phyloP scores from a whole-genome alignment of 2,329 filamentous ascomycete genomes.

The Botrytis medusae region DNA sequence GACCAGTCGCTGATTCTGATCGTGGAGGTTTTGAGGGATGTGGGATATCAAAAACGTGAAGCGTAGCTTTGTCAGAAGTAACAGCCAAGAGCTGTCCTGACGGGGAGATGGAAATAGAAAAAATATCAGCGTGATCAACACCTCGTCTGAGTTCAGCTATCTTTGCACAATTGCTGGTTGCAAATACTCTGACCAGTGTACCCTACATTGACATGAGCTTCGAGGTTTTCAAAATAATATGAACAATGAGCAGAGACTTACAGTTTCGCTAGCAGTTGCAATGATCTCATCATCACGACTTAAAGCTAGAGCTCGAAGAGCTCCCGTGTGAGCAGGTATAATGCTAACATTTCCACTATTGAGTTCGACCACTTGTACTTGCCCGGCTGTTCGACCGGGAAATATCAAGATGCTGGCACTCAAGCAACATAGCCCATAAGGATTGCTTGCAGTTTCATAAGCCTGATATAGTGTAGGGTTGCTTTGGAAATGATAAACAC shows the following conservation, averaged over 20 bases:
- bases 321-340: constrained; percentile 82
- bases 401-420: constrained; percentile 74
- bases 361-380: constrained; percentile 84
- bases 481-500: constrained; percentile 76
- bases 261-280: constrained; percentile 85
- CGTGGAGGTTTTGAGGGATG: constrained; percentile 47
- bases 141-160: constrained; percentile 84
- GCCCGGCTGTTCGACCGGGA: constrained; percentile 81
- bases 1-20: constrained; percentile 39
- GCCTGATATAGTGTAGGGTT: constrained; percentile 68
- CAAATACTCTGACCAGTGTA: constrained; percentile 84
- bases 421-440: constrained; percentile 75
- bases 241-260: constrained; percentile 38
- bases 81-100: constrained; percentile 78
- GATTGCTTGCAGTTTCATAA: constrained; percentile 86
- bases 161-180: constrained; percentile 75
- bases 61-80: constrained; percentile 93
- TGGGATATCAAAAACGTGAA: constrained; percentile 90
- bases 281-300: constrained; percentile 78
- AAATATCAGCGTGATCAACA: constrained; percentile 83
- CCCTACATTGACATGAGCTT: constrained; percentile 51
- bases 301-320: constrained; percentile 75
- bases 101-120: constrained; percentile 84
- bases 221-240: constrained; percentile 2
- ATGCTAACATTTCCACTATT: constrained; percentile 83